A percentile compares a stretch with the other conserved stretches of the same genome.
Evolutionary conservation across 768 basidiomycete species (phyloP).

Genomic region (Mrakia blollopis): DNA sequence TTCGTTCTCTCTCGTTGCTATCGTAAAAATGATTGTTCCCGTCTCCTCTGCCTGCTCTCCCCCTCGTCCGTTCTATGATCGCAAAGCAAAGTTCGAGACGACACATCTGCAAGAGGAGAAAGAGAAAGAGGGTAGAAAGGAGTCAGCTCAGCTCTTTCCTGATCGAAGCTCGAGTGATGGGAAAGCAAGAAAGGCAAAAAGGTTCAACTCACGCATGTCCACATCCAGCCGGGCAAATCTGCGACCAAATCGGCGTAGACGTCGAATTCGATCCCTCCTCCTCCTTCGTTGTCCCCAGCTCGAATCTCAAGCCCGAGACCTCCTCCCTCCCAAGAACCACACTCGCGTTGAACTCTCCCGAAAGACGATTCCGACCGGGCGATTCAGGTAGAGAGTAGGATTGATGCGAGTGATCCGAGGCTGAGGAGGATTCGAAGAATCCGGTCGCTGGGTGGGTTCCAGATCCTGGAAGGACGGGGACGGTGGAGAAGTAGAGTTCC

Average conservation of each 20-base stretch:
- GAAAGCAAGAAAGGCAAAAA: background rate
- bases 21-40: too few species aligned
- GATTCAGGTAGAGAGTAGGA: background rate
- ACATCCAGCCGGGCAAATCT: conserved; percentile 19
- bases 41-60: too few species aligned
- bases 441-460: background rate
- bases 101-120: background rate
- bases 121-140: background rate
- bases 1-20: too few species aligned
- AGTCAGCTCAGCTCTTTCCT: background rate
- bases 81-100: background rate
- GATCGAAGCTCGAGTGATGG: background rate
- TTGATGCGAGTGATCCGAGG: background rate
- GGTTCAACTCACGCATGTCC: conserved; percentile 6
- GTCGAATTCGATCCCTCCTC: background rate
- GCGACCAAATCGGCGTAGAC: background rate
- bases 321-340: background rate
- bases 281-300: background rate
- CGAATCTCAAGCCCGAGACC: background rate
- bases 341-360: background rate
- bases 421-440: background rate
- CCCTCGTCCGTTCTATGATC: too few species aligned
- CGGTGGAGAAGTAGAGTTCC: conserved; percentile 4
- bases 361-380: background rate
- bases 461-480: background rate